Conservation (phyloP, 805 yeast genomes). For the Suhomyces faveliae region DNA sequence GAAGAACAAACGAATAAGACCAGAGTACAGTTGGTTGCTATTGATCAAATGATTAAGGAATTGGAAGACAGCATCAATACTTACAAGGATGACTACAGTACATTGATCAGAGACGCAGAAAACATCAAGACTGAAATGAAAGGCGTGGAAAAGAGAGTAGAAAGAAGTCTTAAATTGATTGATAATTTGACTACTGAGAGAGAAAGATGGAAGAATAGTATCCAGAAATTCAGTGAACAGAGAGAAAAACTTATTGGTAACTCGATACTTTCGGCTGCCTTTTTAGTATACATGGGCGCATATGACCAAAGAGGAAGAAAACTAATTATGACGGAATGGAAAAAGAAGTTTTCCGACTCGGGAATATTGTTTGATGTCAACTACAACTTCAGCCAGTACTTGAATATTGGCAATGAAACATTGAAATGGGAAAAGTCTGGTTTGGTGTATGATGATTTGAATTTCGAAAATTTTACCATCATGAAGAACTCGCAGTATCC, state of each 20-base stretch:
- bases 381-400: constrained; percentile 31
- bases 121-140: constrained; percentile 68
- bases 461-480: constrained; percentile 61
- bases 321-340: constrained; percentile 35
- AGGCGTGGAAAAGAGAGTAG: constrained; percentile 56
- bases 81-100: constrained; percentile 68
- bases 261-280: constrained; percentile 61
- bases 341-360: constrained; percentile 27
- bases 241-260: constrained; percentile 59
- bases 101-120: constrained; percentile 76
- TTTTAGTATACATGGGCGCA: constrained; percentile 58
- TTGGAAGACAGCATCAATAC: constrained; percentile 64
- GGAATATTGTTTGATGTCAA: constrained; percentile 41
- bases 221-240: constrained; percentile 48
- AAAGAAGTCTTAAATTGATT: constrained; percentile 59
- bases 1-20: constrained; percentile 63
- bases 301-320: constrained; percentile 50
- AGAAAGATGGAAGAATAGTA: constrained; percentile 67
- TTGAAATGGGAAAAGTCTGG: constrained; percentile 54
- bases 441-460: constrained; percentile 57
- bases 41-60: constrained; percentile 78
- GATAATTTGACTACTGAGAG: constrained; percentile 66
- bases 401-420: constrained; percentile 41
- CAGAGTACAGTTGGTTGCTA: constrained; percentile 67
- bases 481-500: constrained; percentile 46